Percentiles rank a stretch among this genome's conserved stretches.
Evolutionary conservation across 257 asterid species (phyloP).

Genomic region (Cynanchum wilfordii): DNA sequence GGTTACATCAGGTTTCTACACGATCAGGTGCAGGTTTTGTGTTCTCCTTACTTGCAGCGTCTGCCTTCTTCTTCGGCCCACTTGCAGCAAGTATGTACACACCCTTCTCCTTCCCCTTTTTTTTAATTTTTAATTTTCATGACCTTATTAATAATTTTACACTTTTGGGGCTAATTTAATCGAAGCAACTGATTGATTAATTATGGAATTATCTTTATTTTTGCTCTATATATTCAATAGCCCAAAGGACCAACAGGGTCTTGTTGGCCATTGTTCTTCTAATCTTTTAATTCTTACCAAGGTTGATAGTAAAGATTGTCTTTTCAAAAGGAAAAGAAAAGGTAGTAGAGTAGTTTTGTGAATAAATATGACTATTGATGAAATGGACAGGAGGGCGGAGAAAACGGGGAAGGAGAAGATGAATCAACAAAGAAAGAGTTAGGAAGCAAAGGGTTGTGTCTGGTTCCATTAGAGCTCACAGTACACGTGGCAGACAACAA

Average conservation of each 20-base stretch:
- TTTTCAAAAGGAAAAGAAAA: too few species aligned
- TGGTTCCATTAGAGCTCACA: slow-evolving; percentile 62
- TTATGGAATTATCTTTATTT: not conserved
- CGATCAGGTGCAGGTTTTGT: slow-evolving; percentile 79
- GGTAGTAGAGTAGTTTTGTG: too few species aligned
- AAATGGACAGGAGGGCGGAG: slow-evolving; percentile 33
- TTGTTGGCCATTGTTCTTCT: not conserved
- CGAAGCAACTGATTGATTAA: not conserved
- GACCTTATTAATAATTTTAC: not conserved
- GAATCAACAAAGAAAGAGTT: slow-evolving; percentile 27
- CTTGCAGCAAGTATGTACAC: slow-evolving; percentile 30
- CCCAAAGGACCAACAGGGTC: not conserved
- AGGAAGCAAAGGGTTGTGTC: slow-evolving; percentile 75
- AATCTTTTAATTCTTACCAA: too few species aligned
- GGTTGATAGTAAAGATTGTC: too few species aligned
- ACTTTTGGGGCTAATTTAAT: not conserved
- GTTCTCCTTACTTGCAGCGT: slow-evolving; percentile 71
- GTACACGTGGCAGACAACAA: slow-evolving; percentile 53
- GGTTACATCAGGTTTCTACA: slow-evolving; percentile 87
- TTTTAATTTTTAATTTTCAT: not conserved
- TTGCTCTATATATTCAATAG: not conserved
- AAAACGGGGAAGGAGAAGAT: slow-evolving; percentile 10
- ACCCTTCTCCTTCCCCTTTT: not conserved
- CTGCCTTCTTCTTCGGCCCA: slow-evolving; percentile 30
- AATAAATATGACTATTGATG: slow-evolving; percentile 3